A percentile compares a stretch with the other conserved stretches of the same genome.
phyloP scores from a whole-genome alignment of 768 basidiomycete species.

The Amyloporia xantha region DNA sequence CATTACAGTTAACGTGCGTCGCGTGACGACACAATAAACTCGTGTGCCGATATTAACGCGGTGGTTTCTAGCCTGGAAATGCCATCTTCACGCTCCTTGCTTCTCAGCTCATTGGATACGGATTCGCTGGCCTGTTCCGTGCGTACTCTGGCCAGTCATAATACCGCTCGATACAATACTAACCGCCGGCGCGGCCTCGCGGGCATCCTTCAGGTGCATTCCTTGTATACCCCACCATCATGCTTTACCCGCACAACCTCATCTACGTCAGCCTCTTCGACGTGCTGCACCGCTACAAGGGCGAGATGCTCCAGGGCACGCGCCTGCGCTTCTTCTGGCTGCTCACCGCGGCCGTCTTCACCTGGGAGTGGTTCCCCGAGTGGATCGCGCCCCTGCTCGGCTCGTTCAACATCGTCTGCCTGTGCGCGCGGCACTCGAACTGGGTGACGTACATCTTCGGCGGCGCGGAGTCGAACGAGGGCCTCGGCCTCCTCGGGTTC shows the following conservation, averaged over 20 bases:
- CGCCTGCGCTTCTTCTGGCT: slow-evolving; percentile 5
- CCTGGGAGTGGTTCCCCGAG: slow-evolving; percentile 6
- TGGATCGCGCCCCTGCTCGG: slow-evolving; percentile 5
- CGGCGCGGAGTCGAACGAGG: slow-evolving; percentile 4
- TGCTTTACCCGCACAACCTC: slow-evolving; percentile 6
- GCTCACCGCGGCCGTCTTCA: slow-evolving; percentile 1
- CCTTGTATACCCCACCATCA: slow-evolving; percentile 5
- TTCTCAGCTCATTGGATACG: slow-evolving; percentile 21
- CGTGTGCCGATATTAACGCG: not conserved
- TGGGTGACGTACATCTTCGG: slow-evolving; percentile 8
- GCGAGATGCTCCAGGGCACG: slow-evolving; percentile 3
- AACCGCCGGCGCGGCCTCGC: no score
- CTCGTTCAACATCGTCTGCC: slow-evolving; percentile 6
- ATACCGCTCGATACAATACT: not conserved
- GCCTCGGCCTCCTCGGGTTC: slow-evolving; percentile 5
- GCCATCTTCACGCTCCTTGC: slow-evolving; percentile 23
- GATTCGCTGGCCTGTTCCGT: slow-evolving; percentile 19
- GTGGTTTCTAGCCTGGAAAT: slow-evolving; percentile 6
- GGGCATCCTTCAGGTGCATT: slow-evolving; percentile 1
- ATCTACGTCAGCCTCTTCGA: slow-evolving; percentile 6
- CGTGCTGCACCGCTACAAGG: slow-evolving; percentile 4
- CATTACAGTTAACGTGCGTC: slow-evolving; percentile 3
- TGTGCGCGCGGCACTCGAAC: slow-evolving; percentile 4
- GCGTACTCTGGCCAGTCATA: not conserved
- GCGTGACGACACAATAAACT: no score